phyloP scores from a whole-genome alignment of 129 eudicot species.

The Lonicera japonica region DNA sequence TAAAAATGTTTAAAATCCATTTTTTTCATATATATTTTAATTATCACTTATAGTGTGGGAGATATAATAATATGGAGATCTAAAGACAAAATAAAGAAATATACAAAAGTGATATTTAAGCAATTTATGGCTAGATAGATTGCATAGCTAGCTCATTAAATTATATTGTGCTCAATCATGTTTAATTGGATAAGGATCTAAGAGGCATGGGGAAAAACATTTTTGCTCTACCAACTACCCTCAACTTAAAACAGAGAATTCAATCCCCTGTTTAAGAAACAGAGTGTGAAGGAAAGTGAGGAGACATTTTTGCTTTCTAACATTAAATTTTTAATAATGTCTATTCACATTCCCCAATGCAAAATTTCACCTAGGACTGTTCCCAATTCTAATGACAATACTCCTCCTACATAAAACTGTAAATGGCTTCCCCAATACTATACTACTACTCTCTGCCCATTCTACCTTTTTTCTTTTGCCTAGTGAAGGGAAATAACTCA shows the following conservation, averaged over 20 bases:
- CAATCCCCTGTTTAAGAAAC: conserved; percentile 21
- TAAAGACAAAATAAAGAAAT: no score
- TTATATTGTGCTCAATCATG: no score
- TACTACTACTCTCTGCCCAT: conserved; percentile 17
- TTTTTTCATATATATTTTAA: no score
- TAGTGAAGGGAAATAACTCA: conserved; percentile 16
- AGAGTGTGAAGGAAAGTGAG: conserved; percentile 6
- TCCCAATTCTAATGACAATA: conserved; percentile 59
- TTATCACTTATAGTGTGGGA: no score
- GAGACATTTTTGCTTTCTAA: conserved; percentile 7
- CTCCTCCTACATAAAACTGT: conserved; percentile 29
- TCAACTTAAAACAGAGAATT: conserved; percentile 27
- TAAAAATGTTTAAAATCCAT: no score
- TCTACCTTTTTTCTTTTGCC: conserved; percentile 1
- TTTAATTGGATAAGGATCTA: conserved; percentile 26
- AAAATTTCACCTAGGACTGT: conserved; percentile 52
- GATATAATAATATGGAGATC: no score
- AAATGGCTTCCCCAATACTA: conserved; percentile 27
- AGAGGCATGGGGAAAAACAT: conserved; percentile 55
- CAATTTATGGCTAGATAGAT: no score
- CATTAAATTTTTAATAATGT: conserved; percentile 3
- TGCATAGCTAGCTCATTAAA: no score
- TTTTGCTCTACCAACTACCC: conserved; percentile 53
- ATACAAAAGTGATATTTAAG: no score
- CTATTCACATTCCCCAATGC: conserved; percentile 24